phyloP scores from a whole-genome alignment of 2,329 filamentous ascomycete genomes.

The Cladophialophora exuberans region DNA sequence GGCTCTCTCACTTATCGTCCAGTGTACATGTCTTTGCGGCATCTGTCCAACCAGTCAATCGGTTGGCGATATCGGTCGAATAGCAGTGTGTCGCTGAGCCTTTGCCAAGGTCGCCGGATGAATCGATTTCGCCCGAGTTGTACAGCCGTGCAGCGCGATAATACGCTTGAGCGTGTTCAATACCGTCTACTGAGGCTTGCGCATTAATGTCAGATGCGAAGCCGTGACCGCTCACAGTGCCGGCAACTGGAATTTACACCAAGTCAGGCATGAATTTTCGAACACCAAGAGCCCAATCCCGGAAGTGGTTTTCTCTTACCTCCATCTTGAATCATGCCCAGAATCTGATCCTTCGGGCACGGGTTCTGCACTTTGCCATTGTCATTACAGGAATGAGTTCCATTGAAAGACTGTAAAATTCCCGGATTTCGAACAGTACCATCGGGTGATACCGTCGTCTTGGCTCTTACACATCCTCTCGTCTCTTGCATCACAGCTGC shows the following conservation, averaged over 20 bases:
- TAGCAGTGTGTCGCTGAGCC: conserved; percentile 55
- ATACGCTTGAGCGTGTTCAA: conserved; percentile 33
- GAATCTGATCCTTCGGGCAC: conserved; percentile 42
- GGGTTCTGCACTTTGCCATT: conserved; percentile 40
- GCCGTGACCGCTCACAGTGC: conserved; percentile 41
- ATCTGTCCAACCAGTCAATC: conserved; percentile 47
- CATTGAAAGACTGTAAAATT: conserved; percentile 51
- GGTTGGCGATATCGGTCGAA: conserved; percentile 55
- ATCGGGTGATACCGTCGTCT: conserved; percentile 43
- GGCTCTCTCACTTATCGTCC: conserved; percentile 12
- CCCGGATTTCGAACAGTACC: conserved; percentile 47
- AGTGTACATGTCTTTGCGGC: conserved; percentile 26
- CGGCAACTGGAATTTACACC: conserved; percentile 32
- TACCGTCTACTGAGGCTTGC: conserved; percentile 34
- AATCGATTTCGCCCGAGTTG: conserved; percentile 45
- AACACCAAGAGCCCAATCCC: neutral
- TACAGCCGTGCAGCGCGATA: conserved; percentile 46
- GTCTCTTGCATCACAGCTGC: conserved; percentile 52
- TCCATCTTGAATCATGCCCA: conserved; percentile 47
- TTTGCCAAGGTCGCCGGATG: conserved; percentile 39
- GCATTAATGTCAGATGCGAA: conserved; percentile 39
- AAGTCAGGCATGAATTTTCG: neutral
- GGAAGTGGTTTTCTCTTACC: conserved; percentile 21
- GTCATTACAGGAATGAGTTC: conserved; percentile 44
- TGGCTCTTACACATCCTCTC: conserved; percentile 51